Evolutionary conservation across 768 basidiomycete species (phyloP).

Genomic region (Termitomyces sp.): DNA sequence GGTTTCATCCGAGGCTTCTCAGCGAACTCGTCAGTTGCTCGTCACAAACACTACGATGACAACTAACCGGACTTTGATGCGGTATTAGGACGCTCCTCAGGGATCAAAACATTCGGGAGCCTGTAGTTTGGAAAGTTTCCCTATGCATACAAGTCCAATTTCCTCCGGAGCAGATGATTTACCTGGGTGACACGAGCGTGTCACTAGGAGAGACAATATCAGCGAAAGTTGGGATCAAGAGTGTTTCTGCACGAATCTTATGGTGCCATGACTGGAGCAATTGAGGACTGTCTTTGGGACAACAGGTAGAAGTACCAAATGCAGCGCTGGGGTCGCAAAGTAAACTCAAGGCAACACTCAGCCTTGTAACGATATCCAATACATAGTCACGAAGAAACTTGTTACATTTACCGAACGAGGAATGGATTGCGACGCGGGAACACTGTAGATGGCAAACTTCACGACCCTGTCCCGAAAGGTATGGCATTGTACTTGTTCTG

Average conservation of each 20-base stretch:
- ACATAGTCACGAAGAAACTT: neutral
- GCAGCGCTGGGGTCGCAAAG: neutral
- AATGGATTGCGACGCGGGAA: neutral
- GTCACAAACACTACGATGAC: neutral
- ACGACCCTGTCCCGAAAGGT: neutral
- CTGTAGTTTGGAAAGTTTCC: neutral
- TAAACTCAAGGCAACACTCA: neutral
- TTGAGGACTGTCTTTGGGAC: neutral
- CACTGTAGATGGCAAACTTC: neutral
- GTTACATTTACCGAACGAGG: neutral
- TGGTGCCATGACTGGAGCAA: neutral
- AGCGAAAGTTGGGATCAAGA: neutral
- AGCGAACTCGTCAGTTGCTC: too few species aligned
- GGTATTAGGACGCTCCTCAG: neutral
- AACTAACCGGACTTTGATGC: neutral
- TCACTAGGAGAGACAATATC: neutral
- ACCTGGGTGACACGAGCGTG: neutral
- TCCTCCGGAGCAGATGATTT: neutral
- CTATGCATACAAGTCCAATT: neutral
- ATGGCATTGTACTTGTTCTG: constrained; percentile 1
- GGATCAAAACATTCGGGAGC: neutral
- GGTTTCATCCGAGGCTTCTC: neutral
- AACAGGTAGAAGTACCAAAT: neutral
- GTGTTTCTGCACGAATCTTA: neutral
- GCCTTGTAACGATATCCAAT: neutral